Evolutionary conservation across 441 rosid species (phyloP), one percentile per base, ranked within the genome.

Genomic region (Corymbia citriodora): DNA sequence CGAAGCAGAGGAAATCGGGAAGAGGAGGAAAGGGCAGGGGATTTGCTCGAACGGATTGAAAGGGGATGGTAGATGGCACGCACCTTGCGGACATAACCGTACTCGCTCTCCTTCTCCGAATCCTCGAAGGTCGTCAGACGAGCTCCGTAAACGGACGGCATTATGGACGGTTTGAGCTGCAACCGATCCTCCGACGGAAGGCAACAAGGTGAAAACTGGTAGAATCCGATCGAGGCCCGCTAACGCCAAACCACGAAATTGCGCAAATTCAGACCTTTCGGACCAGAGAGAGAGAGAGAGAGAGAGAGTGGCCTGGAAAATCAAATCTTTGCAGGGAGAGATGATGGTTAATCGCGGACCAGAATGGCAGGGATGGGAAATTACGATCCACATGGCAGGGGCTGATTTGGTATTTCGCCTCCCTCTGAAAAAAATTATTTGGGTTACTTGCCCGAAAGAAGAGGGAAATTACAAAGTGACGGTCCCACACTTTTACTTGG

Each of bases 11-110:
- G 85, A 45, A 23, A 74, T 40, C 52, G 25, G 52, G 85, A 40
- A 74, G 85, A 45, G 23, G 13, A 7, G 10, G 79, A 12, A 65
- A 14, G 49, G 85, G 25, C n/a, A 10, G 18, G 85, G 52, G 85
- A 48, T 40, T 79, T 45, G 15, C 29, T 23, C n/a, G 85, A 79
- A 79, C n/a, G 61, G 45, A 55, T 25, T n/a, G 9, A 29, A 59
- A 33, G 36, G 79, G 52, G 23, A 31, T 9, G 70, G 21, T 23
- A 21, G 33, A 85, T 3, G n/a, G 49, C 25, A 79, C 52, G 90
- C 15, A 98, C 99, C 99, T 98, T 97, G 90, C 99, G 99, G 91
- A 98, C 98, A 90, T 97, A 97, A 89, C 99, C 99, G 90, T 96
- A 97, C 95, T 98, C 99, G 94, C 99, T 98, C 96, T 98, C 99